Base-by-base conservation (phyloP, 345 rosid species). In the Gossypium stocksii region DNA sequence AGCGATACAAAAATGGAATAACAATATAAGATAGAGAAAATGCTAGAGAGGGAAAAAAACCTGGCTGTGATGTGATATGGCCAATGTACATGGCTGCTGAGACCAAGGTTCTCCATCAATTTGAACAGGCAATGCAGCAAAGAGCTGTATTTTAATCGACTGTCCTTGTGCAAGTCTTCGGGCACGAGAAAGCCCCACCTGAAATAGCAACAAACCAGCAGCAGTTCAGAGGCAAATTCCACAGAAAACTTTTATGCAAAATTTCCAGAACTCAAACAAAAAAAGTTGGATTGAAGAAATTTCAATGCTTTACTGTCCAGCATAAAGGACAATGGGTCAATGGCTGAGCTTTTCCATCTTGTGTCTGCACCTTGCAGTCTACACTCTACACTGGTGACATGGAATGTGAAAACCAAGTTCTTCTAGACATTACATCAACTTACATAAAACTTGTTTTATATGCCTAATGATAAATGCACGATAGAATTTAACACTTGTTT, bases 81-180 rank as follows among this genome's bases (percentile, higher is more conserved):
- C 78, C 76, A 95, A 70, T 23, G 93, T 88, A 78, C 99, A 93
- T 0, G 92, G 94, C 46, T 90, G 85, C 83, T 95, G 97, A 83
- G 45, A 84, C 99, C 99, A 95, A 71, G 98, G 99, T 72, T 95
- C 99, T 65, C 99, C 97, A 81, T 95, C 98, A 38, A 95, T 88
- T 78, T 95, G 98, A 78, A 95, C 97, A 69, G 98, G 98, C 65
- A 95, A 74, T 13, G 88, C 66, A 45, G 97, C 92, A 77, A 85
- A 84, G 29, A 95, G 91, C 65, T 86, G 97, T 83, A 95, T 91
- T 87, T 89, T 93, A 62, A 95, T 90, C 19, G 91, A 82, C 82
- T 85, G 89, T 44, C 99, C 98, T 66, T 95, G 99, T 19, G 98
- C 99, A 80, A 95, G 91, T 79, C 96, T 86, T 79, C 91, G 86